Base-by-base conservation (phyloP, 768 basidiomycete genomes). In the Lentinula lateritia region DNA sequence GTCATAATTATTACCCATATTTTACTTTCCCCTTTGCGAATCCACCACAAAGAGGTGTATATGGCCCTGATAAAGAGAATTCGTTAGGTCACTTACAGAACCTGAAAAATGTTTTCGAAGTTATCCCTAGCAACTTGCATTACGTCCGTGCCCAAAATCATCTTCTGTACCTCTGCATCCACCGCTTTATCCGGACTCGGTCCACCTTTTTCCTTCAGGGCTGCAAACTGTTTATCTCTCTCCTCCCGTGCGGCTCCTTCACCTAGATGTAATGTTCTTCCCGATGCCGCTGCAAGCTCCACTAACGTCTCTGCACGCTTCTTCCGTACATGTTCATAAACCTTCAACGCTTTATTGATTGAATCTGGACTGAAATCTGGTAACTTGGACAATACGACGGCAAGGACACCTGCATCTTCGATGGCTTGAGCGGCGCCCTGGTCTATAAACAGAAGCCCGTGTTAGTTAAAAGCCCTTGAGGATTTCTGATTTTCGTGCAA, bases 361-460 rank as follows among this genome's bases (percentile, higher is more conserved):
- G 64, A 62, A 0, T 56, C 20, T 1, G 16, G 32, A 9, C 36
- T 20, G 1, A 38, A 57, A 35, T 62, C 42, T 13, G 61, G 54
- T 23, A 66, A 6, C 18, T 63, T 66, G 20, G 63, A 60, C 8
- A 79, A 64, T 3, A 69, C 65, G 12, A 72, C 67, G 0, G 71
- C 74, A 10, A 78, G 63, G 2, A 74, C 71, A 0, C 73, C 73
- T 1, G 68, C 76, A 61, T 80, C 77, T 59, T 80, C 77, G 23
- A 77, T 71, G 0, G 76, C 77, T 53, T 77, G 74, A 1, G 78
- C 72, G 2, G 76, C 77, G 5, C 77, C 78, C 64, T 76, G 71
- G 1, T 58, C 56, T 39, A 39, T 13, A 28, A 28, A 8, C 13
- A 39, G 9, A 39, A 39, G 38, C 13, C 13, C 38, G 13, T 39